Base-by-base conservation (phyloP, 768 basidiomycete genomes). In the Artomyces pyxidatus region DNA sequence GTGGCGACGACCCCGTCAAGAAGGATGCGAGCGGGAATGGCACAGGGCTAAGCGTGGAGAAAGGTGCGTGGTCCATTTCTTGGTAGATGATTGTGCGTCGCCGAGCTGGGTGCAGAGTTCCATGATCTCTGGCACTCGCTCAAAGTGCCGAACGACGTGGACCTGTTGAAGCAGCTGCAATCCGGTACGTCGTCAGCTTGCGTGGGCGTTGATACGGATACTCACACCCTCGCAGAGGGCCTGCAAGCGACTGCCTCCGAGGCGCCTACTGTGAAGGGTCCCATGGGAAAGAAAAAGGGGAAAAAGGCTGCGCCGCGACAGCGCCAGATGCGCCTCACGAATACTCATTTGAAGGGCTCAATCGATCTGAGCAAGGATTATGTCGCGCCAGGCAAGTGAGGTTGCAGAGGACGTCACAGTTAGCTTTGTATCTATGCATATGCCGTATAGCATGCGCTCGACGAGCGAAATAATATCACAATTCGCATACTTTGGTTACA, bases 31-130 rank as follows among this genome's bases (percentile, higher is more conserved):
- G 53, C 23, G 83, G 86, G 54, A 82, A 87, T 38, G 73, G 68
- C 42, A 88, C 84, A 3, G 85, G 83, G 2, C 74, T 75, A 54
- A 65, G 67, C n/a, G 79, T 92, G 3, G 89, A 93, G 67, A 80
- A 90, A 73, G 91, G 91, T 83, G 48, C 46, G 75, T 61, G 23
- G 42, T 19, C n/a, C n/a, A n/a, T n/a, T n/a, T n/a, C n/a, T n/a
- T n/a, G n/a, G n/a, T n/a, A n/a, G n/a, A n/a, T n/a, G n/a, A n/a
- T n/a, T n/a, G n/a, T n/a, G n/a, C n/a, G n/a, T n/a, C n/a, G n/a
- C n/a, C n/a, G n/a, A n/a, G n/a, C n/a, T n/a, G n/a, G n/a, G n/a
- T 12, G 16, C 64, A 95, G 92, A 95, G 65, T 95, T 95, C 61
- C 69, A 75, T 45, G 86, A 92, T 57, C 68, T 94, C 16, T 95